Percentiles rank a stretch among this genome's conserved stretches.
Evolutionary conservation across 108 stramenopile species (phyloP).

Genomic region (Cylindrotheca fusiformis): DNA sequence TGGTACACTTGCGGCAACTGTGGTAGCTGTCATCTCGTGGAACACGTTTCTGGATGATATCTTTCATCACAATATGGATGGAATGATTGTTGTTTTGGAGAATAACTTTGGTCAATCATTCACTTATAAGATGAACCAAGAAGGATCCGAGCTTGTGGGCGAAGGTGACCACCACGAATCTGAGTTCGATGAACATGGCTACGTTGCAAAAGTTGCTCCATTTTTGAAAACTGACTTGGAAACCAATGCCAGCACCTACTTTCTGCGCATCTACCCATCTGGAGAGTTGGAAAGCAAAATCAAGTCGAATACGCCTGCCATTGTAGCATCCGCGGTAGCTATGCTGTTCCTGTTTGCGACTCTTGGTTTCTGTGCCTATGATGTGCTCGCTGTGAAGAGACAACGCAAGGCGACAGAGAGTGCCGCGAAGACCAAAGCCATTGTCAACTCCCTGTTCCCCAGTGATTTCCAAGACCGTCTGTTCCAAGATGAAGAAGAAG

Average conservation of each 20-base stretch:
- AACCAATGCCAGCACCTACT: constrained; percentile 8
- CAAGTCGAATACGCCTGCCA: neutral
- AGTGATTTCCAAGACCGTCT: constrained; percentile 54
- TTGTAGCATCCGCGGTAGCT: neutral
- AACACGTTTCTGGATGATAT: constrained; percentile 15
- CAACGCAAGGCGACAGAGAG: constrained; percentile 17
- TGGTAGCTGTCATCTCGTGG: constrained; percentile 16
- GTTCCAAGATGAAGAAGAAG: constrained; percentile 11
- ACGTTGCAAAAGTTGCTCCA: neutral
- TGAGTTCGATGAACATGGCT: constrained; percentile 1
- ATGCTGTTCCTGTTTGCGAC: constrained; percentile 1
- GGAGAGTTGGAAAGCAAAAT: constrained; percentile 1
- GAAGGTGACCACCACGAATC: constrained; percentile 17
- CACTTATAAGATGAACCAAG: constrained; percentile 26
- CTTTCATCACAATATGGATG: constrained; percentile 4
- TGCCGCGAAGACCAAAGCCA: constrained; percentile 30
- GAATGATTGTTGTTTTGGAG: constrained; percentile 32
- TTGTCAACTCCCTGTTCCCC: constrained; percentile 61
- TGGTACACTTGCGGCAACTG: constrained; percentile 13
- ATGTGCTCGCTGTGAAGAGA: constrained; percentile 1
- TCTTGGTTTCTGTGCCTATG: constrained; percentile 8
- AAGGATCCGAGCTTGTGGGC: constrained; percentile 14
- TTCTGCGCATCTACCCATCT: constrained; percentile 16
- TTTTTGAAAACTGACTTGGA: neutral
- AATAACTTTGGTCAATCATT: constrained; percentile 24